Evolutionary conservation across 2,329 filamentous ascomycete species (phyloP).

Genomic region (Chrysoporthe cubensis): DNA sequence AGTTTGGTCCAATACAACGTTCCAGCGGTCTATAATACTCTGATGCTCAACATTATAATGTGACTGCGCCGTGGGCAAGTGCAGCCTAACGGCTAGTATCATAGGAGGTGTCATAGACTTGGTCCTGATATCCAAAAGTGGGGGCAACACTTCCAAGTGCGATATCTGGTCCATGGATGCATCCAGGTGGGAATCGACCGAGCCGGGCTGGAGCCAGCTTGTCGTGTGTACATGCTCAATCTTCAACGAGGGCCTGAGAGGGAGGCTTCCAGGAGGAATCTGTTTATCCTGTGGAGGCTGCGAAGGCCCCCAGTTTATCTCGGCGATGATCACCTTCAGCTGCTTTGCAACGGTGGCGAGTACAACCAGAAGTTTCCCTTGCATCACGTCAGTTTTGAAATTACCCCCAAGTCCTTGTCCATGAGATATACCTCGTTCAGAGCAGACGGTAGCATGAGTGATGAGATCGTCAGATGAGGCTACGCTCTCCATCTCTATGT

Average conservation of each 20-base stretch:
- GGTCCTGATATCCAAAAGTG: conserved; percentile 62
- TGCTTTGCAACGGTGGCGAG: conserved; percentile 72
- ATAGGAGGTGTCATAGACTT: conserved; percentile 61
- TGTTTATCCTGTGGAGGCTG: conserved; percentile 60
- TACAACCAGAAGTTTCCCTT: conserved; percentile 63
- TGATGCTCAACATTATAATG: conserved; percentile 67
- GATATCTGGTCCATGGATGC: conserved; percentile 67
- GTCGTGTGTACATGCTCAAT: conserved; percentile 62
- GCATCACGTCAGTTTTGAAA: conserved; percentile 35
- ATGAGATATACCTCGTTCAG: conserved; percentile 68
- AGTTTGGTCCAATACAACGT: conserved; percentile 69
- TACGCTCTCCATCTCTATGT: conserved; percentile 74
- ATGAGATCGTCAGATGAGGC: conserved; percentile 74
- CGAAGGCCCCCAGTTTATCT: conserved; percentile 72
- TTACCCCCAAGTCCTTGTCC: too few relatives aligned
- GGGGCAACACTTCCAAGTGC: conserved; percentile 74
- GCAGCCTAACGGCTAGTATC: conserved; percentile 75
- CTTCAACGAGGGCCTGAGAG: conserved; percentile 56
- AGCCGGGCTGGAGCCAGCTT: conserved; percentile 58
- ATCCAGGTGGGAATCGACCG: conserved; percentile 48
- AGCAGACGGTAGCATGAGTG: conserved; percentile 76
- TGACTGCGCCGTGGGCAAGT: conserved; percentile 54
- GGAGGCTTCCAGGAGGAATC: conserved; percentile 48
- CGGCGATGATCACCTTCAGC: conserved; percentile 73
- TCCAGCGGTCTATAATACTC: conserved; percentile 83